Evolutionary conservation across 2,329 filamentous ascomycete species (phyloP).

Genomic region (Zopfia rhizophila): DNA sequence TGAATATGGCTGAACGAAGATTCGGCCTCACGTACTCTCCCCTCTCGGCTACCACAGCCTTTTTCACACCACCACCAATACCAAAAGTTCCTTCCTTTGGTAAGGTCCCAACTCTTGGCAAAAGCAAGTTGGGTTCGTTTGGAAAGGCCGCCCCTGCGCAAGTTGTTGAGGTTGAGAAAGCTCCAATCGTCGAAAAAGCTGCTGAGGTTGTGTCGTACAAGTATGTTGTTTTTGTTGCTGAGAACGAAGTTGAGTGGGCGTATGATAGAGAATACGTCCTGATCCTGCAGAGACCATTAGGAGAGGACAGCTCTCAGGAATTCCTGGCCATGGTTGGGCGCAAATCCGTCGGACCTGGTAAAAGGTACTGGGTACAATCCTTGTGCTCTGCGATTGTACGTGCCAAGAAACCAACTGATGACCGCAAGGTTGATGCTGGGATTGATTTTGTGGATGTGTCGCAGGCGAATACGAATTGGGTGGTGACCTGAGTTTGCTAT

Average conservation of each 20-base stretch:
- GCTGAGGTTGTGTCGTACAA: constrained; percentile 19
- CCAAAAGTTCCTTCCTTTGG: constrained; percentile 24
- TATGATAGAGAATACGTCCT: constrained; percentile 24
- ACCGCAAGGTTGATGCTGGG: constrained; percentile 20
- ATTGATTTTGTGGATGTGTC: constrained; percentile 20
- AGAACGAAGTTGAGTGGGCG: constrained; percentile 25
- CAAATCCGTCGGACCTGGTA: constrained; percentile 21
- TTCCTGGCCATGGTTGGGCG: constrained; percentile 22
- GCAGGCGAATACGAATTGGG: constrained; percentile 21
- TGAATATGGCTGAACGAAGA: constrained; percentile 25
- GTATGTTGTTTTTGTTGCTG: constrained; percentile 25
- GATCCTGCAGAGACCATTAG: constrained; percentile 17
- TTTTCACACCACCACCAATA: constrained; percentile 18
- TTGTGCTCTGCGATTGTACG: constrained; percentile 20
- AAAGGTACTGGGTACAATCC: constrained; percentile 23
- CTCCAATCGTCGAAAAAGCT: constrained; percentile 14
- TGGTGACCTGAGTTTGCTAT: constrained; percentile 20
- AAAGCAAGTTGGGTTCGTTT: constrained; percentile 14
- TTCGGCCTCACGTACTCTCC: constrained; percentile 22
- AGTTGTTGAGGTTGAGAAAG: constrained; percentile 7
- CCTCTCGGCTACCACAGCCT: constrained; percentile 5
- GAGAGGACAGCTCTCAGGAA: constrained; percentile 14
- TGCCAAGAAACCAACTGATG: constrained; percentile 14
- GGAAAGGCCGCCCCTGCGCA: constrained; percentile 13
- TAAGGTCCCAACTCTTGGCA: constrained; percentile 17